Conservation (phyloP, 148 eudicot species). For the Amaranthus palmeri region DNA sequence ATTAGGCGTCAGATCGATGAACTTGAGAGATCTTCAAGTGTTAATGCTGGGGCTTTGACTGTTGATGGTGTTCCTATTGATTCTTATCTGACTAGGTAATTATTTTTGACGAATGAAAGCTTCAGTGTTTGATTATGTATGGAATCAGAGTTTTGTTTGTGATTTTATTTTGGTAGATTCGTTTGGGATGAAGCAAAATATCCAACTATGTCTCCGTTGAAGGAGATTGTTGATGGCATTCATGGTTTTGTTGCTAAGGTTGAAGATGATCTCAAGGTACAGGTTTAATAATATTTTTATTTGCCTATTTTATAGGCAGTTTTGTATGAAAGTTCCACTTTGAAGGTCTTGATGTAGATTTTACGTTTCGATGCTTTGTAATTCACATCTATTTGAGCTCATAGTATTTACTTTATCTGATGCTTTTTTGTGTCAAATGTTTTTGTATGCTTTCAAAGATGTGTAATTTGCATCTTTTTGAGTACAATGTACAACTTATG, state of each 20-base stretch:
- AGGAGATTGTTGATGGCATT: conserved; percentile 76
- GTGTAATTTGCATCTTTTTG: too few species aligned
- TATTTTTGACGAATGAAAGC: background rate
- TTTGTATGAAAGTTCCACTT: background rate
- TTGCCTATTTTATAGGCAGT: background rate
- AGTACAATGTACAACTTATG: too few species aligned
- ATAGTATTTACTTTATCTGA: too few species aligned
- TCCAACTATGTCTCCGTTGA: conserved; percentile 87
- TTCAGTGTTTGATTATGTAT: conserved; percentile 3
- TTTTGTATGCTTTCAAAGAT: too few species aligned
- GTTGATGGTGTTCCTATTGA: conserved; percentile 97
- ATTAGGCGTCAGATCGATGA: conserved; percentile 98
- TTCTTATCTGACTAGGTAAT: conserved; percentile 84
- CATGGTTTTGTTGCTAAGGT: conserved; percentile 79
- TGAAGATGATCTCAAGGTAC: conserved; percentile 98
- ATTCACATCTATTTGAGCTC: background rate
- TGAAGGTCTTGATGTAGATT: background rate
- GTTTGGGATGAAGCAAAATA: conserved; percentile 98
- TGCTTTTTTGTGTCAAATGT: too few species aligned
- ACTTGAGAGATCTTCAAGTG: conserved; percentile 75
- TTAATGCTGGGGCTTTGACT: conserved; percentile 62
- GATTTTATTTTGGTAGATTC: conserved; percentile 41
- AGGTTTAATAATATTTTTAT: conserved; percentile 6
- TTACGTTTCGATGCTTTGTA: background rate
- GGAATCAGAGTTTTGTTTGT: background rate